phyloP scores from a whole-genome alignment of 768 basidiomycete genomes.

The Mycena maculata region DNA sequence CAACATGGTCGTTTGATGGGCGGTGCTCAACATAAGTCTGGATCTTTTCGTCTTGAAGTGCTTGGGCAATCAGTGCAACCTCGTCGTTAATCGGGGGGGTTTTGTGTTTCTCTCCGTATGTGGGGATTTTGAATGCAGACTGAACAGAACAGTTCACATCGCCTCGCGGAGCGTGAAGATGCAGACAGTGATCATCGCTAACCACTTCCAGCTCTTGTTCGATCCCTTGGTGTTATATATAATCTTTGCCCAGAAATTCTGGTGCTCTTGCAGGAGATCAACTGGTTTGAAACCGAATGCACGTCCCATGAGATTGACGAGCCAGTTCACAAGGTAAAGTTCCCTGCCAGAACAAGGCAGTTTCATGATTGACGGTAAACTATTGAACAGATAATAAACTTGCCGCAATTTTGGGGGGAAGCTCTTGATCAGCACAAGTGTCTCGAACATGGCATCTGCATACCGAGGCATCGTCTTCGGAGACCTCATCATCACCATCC shows the following conservation, averaged over 20 bases:
- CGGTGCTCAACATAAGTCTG: constrained; percentile 28
- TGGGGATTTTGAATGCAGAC: constrained; percentile 16
- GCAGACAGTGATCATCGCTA: constrained; percentile 31
- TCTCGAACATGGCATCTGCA: constrained; percentile 32
- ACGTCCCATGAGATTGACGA: constrained; percentile 27
- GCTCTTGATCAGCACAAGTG: constrained; percentile 3
- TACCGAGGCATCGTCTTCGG: constrained; percentile 35
- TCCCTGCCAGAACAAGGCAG: neutral
- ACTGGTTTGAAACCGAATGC: constrained; percentile 30
- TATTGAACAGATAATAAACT: neutral
- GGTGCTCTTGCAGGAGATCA: constrained; percentile 9
- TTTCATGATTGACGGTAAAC: neutral
- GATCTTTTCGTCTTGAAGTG: constrained; percentile 1
- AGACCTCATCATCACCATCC: constrained; percentile 34
- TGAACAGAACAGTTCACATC: constrained; percentile 21
- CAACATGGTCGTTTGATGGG: constrained; percentile 7
- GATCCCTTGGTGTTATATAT: constrained; percentile 20
- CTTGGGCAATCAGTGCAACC: neutral
- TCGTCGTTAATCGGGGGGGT: constrained; percentile 13
- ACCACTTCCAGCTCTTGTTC: constrained; percentile 34
- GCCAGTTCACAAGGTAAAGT: constrained; percentile 29
- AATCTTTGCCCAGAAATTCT: constrained; percentile 26
- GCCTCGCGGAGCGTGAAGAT: constrained; percentile 26
- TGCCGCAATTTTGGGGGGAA: neutral
- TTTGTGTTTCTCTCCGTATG: constrained; percentile 19